A percentile compares a stretch with the other conserved stretches of the same genome.
phyloP scores from a whole-genome alignment of 371 early-diverging fungal species.

The Dentiscutata heterogama region DNA sequence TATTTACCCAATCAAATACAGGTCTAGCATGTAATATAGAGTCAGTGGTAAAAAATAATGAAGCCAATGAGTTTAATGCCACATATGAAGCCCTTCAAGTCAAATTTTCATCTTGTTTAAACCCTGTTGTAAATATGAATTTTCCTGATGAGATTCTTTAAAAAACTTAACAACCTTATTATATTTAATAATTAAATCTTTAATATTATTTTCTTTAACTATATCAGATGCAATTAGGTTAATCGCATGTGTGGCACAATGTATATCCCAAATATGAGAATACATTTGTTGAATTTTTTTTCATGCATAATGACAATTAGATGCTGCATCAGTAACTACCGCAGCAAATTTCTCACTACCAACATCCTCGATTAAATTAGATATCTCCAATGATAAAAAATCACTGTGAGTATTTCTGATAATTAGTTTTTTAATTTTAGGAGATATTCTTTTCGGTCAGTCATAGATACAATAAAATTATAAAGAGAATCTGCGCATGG shows the following conservation, averaged over 20 bases:
- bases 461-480: neutral
- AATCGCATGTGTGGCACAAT: neutral
- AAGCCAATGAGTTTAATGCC: neutral
- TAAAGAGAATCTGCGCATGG: too few relatives aligned
- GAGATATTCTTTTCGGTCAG: neutral
- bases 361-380: neutral
- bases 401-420: neutral
- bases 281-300: neutral
- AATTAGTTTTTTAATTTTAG: neutral
- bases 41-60: neutral
- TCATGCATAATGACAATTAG: neutral
- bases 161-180: neutral
- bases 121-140: neutral
- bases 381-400: neutral
- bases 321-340: neutral
- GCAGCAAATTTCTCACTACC: constrained; percentile 1
- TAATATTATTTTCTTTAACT: neutral
- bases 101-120: neutral
- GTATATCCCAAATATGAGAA: neutral
- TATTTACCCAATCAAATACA: neutral
- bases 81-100: neutral
- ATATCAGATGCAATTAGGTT: neutral
- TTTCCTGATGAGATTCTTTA: neutral
- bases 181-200: neutral
- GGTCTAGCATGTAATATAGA: neutral